Conservation (phyloP, 2,329 filamentous ascomycete genomes). For the Sclerotinia borealis region DNA sequence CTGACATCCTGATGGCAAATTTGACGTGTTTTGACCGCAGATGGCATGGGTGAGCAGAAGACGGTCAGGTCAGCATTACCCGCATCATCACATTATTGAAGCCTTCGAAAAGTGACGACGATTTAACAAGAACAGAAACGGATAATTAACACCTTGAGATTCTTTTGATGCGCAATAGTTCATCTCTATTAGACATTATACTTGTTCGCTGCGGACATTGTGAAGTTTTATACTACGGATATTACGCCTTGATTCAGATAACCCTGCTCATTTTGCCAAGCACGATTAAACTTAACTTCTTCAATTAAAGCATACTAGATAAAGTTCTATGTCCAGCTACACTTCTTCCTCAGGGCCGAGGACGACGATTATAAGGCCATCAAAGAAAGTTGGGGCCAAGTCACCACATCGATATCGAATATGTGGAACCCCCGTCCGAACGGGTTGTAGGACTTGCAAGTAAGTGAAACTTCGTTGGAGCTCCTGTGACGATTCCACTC, state of each 20-base stretch:
- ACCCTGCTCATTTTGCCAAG: background rate
- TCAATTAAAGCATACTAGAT: background rate
- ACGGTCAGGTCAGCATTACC: constrained; percentile 5
- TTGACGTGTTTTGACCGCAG: background rate
- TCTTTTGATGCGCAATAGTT: background rate
- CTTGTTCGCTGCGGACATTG: background rate
- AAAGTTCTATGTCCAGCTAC: background rate
- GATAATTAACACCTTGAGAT: background rate
- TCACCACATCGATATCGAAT: constrained; percentile 25
- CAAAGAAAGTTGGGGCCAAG: constrained; percentile 18
- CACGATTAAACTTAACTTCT: background rate
- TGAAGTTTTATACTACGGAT: background rate
- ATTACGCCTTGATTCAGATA: background rate
- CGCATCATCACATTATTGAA: background rate
- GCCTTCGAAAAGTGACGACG: background rate
- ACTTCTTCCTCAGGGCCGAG: background rate
- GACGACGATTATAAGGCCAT: background rate
- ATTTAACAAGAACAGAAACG: background rate
- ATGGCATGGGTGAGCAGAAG: background rate
- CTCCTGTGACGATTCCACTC: background rate
- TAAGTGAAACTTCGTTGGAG: constrained; percentile 13
- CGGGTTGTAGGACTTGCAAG: constrained; percentile 30
- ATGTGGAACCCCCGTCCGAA: constrained; percentile 28
- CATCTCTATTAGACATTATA: background rate
- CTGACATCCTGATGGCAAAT: background rate